Evolutionary conservation across 768 basidiomycete species (phyloP).

Genomic region (Auricularia cornea): DNA sequence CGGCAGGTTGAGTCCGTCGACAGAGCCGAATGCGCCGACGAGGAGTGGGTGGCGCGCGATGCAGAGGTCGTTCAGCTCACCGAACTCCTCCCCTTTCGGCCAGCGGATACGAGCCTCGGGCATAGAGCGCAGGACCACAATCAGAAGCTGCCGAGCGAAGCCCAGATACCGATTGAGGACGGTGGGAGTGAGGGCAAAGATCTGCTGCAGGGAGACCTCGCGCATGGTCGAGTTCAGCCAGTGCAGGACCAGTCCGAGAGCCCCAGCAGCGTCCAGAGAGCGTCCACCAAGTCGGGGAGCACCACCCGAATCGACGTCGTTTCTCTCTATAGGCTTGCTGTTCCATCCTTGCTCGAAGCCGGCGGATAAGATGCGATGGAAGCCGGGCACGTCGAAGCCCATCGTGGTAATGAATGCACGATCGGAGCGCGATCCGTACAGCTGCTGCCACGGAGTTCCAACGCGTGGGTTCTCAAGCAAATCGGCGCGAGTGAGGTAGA

Average conservation of each 20-base stretch:
- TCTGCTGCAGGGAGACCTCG: constrained; percentile 30
- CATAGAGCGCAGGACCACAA: constrained; percentile 20
- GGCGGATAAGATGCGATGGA: constrained; percentile 17
- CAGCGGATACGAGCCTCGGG: constrained; percentile 22
- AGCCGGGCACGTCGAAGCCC: constrained; percentile 26
- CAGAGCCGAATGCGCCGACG: constrained; percentile 31
- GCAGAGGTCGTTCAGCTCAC: constrained; percentile 21
- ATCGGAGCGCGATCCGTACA: constrained; percentile 25
- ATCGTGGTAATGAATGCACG: constrained; percentile 38
- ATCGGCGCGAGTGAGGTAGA: too few species aligned
- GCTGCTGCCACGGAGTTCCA: constrained; percentile 29
- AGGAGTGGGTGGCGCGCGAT: constrained; percentile 23
- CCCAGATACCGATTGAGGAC: constrained; percentile 28
- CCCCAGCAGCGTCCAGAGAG: constrained; percentile 32
- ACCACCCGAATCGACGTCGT: constrained; percentile 18
- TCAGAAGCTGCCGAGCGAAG: constrained; percentile 26
- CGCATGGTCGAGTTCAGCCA: constrained; percentile 34
- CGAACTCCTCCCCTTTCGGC: constrained; percentile 22
- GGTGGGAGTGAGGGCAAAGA: constrained; percentile 34
- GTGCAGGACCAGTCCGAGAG: constrained; percentile 34
- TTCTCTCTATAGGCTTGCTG: constrained; percentile 22
- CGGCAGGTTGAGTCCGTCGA: constrained; percentile 34
- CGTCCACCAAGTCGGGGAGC: constrained; percentile 18
- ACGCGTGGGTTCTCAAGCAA: too few species aligned
- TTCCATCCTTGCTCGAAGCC: constrained; percentile 25